Base-by-base conservation (phyloP, 2,329 filamentous ascomycete genomes). In the Alternaria rosae region DNA sequence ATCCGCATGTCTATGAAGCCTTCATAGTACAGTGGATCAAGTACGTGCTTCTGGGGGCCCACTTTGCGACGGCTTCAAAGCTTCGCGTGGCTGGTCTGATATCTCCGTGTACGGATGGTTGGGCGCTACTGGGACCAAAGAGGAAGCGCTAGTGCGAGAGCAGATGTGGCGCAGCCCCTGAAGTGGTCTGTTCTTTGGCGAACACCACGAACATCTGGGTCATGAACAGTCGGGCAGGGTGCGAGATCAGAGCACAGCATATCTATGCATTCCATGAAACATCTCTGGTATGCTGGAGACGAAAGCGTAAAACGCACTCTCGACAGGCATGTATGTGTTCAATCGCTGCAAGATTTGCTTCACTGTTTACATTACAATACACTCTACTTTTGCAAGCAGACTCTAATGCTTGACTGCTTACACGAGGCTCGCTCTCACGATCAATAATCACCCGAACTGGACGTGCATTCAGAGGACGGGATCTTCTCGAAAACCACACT, bases 131-230 rank as follows among this genome's bases (percentile, higher is more conserved):
- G 20, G 20, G 44, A 26, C 44, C 17, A 30, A 56, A 50, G 17
- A 30, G 52, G 35, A 35, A n/a, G 44, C 57, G 44, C 57, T 60
- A 60, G 26, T 41, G n/a, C 52, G 32, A n/a, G 35, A 20, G 20
- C 28, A 32, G 51, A 45, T 47, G 57, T 62, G 62, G 62, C 59
- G 62, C 59, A 62, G 48, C 53, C 53, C 54, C 52, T 58, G 43
- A 54, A 23, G n/a, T 54, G 54, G 54, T 54, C 59, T 52, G 47
- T 62, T 13, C 51, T 59, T 62, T 62, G 59, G 62, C 62, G 62
- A 65, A 52, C 42, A 56, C 35, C 45, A 54, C 61, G 44, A 30
- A 51, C 30, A n/a, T 25, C 2, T 38, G 35, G 35, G 35, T 38
- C 43, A 41, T 32, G 30, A 50, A 23, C 28, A 30, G 17, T 28